Base-by-base conservation (phyloP, 148 eudicot species). In the Diospyros lotus region DNA sequence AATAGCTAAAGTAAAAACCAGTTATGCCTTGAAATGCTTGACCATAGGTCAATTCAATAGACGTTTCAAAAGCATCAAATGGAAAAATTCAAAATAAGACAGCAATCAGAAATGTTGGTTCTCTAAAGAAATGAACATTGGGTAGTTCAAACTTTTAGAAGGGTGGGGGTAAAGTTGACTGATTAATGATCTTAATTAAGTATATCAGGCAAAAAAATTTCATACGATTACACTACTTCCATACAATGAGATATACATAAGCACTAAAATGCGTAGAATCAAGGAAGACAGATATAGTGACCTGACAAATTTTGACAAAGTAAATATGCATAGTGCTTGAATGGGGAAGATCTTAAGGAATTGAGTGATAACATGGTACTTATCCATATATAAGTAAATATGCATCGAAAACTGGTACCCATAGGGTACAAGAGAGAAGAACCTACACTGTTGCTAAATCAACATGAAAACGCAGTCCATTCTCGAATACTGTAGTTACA, bases 371-470 rank as follows among this genome's bases (percentile, higher is more conserved):
- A 63, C 4, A 73, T 73, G 69, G 15, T 73, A 40, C 15, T 50
- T 50, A 28, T 3, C 6, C 55, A 44, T 45, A 59, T 59, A 13
- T 12, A 15, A 38, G 11, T 6, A 10, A n/a, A 69, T 60, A 14
- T 3, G 48, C 61, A 69, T 69, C 41, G 14, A 54, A 39, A 12
- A 4, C n/a, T 12, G 18, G 45, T 52, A 9, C 40, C 76, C 69
- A 40, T 61, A 51, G 64, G 13, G 18, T 46, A 48, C 39, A 71
- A 77, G 69, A 74, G 56, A 64, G 69, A 69, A 76, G 68, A 64
- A 68, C 95, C 75, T 92, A 92, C 98, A 95, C 98, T 76, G 89
- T 77, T 51, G 90, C 87, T 65, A 95, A 86, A 84, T 95, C 97
- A 74, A 95, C 85, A 66, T 95, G 93, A 80, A 95, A 95, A 68